Evolutionary conservation across 306 rosid species (phyloP).

Genomic region (Psophocarpus tetragonolobus): DNA sequence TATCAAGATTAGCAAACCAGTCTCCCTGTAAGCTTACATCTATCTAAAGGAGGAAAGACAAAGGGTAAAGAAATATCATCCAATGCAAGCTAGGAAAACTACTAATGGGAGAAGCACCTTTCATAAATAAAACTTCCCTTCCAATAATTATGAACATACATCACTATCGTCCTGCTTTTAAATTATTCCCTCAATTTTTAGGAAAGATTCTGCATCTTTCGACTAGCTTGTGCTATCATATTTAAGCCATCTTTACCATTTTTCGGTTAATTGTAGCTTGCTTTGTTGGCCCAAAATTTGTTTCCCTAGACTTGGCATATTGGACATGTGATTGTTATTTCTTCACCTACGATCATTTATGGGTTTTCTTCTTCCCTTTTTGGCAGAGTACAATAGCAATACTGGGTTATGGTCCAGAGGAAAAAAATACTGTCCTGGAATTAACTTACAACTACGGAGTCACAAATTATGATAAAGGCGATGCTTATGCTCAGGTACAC

Average conservation of each 20-base stretch:
- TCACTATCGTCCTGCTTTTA: background rate
- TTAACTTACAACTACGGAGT: conserved; percentile 90
- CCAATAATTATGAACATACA: background rate
- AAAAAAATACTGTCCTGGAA: conserved; percentile 75
- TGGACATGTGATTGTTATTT: background rate
- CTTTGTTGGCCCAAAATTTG: conserved; percentile 3
- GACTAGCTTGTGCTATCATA: background rate
- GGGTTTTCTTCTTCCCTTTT: background rate
- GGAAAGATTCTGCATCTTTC: background rate
- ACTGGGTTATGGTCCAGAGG: conserved; percentile 93
- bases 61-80: background rate
- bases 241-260: background rate
- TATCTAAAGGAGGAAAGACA: background rate
- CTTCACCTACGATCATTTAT: background rate
- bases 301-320: background rate
- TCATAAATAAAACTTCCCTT: conserved; percentile 3
- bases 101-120: background rate
- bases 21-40: background rate
- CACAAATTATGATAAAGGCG: conserved; percentile 77
- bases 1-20: background rate
- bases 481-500: conserved; percentile 91
- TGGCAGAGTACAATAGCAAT: conserved; percentile 69
- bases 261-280: conserved; percentile 3
- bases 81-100: conserved; percentile 4
- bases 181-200: background rate